Evolutionary conservation across 1,284 basidiomycete genomes (phyloP).

Genomic region (Apiotrichum sp.): DNA sequence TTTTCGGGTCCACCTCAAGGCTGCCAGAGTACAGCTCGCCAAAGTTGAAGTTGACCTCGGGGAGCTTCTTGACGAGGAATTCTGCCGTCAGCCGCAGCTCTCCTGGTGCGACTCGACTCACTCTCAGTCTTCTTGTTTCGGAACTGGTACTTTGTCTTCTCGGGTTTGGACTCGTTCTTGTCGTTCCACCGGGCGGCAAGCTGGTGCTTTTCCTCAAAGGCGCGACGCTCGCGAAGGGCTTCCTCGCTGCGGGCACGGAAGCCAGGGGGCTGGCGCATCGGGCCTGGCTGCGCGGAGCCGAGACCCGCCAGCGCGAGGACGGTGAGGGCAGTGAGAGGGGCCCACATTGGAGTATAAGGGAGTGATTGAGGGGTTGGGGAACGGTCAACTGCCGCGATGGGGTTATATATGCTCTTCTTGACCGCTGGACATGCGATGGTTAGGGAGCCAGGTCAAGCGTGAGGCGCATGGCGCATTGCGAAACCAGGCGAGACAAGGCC

Average conservation of each 20-base stretch:
- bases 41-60: constrained; percentile 20
- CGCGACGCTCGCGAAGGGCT: background rate
- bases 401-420: no score
- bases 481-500: no score
- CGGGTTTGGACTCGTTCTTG: background rate
- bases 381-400: no score
- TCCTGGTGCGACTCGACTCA: background rate
- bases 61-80: constrained; percentile 17
- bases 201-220: background rate
- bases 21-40: constrained; percentile 25
- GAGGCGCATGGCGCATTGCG: no score
- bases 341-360: background rate
- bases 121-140: background rate
- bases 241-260: background rate
- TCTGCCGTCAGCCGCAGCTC: constrained; percentile 5
- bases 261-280: background rate
- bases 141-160: background rate
- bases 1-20: constrained; percentile 13
- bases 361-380: no score
- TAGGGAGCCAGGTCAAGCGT: no score
- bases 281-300: background rate
- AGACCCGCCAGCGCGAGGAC: background rate
- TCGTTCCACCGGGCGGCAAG: no score
- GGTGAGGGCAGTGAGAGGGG: background rate
- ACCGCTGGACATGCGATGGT: no score